phyloP scores from a whole-genome alignment of 2,329 filamentous ascomycete genomes.

The Rutstroemia sp. region DNA sequence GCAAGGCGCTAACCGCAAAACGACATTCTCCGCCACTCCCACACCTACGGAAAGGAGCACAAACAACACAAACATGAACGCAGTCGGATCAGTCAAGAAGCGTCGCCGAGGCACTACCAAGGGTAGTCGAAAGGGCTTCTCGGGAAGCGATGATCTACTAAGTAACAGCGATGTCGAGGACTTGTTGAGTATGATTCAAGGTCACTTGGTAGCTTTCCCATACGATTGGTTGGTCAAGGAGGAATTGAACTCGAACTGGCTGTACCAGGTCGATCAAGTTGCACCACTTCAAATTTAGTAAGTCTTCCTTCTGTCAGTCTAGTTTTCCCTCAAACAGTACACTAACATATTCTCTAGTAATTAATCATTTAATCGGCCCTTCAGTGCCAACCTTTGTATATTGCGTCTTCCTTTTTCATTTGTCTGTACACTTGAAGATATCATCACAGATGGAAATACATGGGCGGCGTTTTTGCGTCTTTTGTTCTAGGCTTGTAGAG shows the following conservation, averaged over 20 bases:
- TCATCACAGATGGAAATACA: no score
- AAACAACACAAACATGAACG: slow-evolving; percentile 10
- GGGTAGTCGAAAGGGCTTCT: slow-evolving; percentile 55
- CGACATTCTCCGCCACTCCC: slow-evolving; percentile 44
- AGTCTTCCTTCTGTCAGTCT: slow-evolving; percentile 33
- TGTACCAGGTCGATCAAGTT: slow-evolving; percentile 92
- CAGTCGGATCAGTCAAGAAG: slow-evolving; percentile 45
- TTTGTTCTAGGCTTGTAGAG: no score
- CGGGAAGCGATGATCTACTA: slow-evolving; percentile 67
- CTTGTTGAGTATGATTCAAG: slow-evolving; percentile 74
- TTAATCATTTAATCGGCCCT: no score
- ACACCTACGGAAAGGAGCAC: slow-evolving; percentile 14
- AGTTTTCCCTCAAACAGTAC: no score
- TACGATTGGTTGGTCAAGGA: slow-evolving; percentile 94
- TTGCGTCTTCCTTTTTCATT: no score
- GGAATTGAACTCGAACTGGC: slow-evolving; percentile 90
- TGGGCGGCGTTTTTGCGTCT: no score
- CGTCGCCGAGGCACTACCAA: slow-evolving; percentile 60
- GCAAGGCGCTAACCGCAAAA: slow-evolving; percentile 40
- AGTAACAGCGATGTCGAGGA: slow-evolving; percentile 71
- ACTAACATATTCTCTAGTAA: no score
- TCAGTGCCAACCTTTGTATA: no score
- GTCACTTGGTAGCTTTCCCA: slow-evolving; percentile 83
- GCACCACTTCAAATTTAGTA: slow-evolving; percentile 96
- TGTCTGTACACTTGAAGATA: no score